phyloP scores from a whole-genome alignment of 805 yeast species.

The Pichia scutulata region DNA sequence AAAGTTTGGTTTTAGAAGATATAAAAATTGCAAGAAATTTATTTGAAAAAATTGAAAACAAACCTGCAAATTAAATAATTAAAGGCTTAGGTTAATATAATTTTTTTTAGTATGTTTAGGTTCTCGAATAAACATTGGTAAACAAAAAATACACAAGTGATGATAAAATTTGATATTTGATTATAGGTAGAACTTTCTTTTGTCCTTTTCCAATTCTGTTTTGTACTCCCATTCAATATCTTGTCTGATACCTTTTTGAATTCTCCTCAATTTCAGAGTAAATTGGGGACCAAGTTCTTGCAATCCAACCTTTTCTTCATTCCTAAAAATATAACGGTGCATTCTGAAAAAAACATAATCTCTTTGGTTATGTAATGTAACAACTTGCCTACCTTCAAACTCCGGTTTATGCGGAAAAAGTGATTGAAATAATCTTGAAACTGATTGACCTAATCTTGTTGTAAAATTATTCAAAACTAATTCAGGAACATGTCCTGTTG shows the following conservation, averaged over 20 bases:
- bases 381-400: constrained; percentile 90
- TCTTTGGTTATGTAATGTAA: constrained; percentile 92
- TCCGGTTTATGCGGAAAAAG: constrained; percentile 91
- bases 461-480: constrained; percentile 85
- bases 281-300: constrained; percentile 98
- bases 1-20: constrained; percentile 28
- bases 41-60: constrained; percentile 27
- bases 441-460: constrained; percentile 88
- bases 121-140: constrained; percentile 7
- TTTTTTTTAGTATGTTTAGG: neutral
- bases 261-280: constrained; percentile 77
- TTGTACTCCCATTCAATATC: constrained; percentile 96
- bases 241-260: constrained; percentile 86
- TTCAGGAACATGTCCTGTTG: constrained; percentile 90
- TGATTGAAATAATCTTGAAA: constrained; percentile 86
- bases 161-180: neutral
- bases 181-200: constrained; percentile 79
- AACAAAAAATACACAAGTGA: neutral
- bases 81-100: no score
- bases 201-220: constrained; percentile 94
- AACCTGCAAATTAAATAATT: neutral
- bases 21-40: constrained; percentile 28
- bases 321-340: constrained; percentile 83
- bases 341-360: constrained; percentile 93
- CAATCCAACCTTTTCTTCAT: constrained; percentile 87